Percentiles rank a stretch among this genome's conserved stretches.
Evolutionary conservation across 306 rosid species (phyloP).

Genomic region (Pueraria montana): DNA sequence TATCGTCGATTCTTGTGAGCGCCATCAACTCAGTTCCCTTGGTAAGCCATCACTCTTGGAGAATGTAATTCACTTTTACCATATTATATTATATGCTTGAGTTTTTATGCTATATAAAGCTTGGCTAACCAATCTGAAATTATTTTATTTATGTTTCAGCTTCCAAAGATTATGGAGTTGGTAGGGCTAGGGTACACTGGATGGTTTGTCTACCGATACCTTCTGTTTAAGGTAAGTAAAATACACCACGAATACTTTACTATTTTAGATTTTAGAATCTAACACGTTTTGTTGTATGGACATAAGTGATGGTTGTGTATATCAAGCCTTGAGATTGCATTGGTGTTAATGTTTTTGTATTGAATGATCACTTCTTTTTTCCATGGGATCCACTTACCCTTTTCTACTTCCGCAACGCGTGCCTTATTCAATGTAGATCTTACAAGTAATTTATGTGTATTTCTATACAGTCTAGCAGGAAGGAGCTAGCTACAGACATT

Average conservation of each 20-base stretch:
- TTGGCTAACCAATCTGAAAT: slow-evolving; percentile 41
- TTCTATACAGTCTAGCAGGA: slow-evolving; percentile 83
- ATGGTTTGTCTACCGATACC: slow-evolving; percentile 99
- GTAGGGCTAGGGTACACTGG: slow-evolving; percentile 99
- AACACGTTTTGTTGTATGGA: slow-evolving; percentile 26
- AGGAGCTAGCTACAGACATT: slow-evolving; percentile 88
- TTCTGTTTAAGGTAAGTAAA: slow-evolving; percentile 86
- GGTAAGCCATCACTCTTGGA: slow-evolving; percentile 59
- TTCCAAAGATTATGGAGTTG: slow-evolving; percentile 95
- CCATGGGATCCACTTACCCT: not conserved
- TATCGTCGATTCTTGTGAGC: slow-evolving; percentile 82
- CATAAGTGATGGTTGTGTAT: not conserved
- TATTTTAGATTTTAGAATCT: slow-evolving; percentile 37
- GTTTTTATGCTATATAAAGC: slow-evolving; percentile 4
- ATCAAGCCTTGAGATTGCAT: slow-evolving; percentile 2
- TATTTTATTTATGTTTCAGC: slow-evolving; percentile 61
- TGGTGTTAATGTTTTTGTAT: slow-evolving; percentile 19
- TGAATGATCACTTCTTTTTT: not conserved
- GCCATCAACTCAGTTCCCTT: slow-evolving; percentile 97
- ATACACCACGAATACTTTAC: not conserved
- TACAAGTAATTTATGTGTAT: slow-evolving; percentile 29
- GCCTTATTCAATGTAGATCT: not conserved
- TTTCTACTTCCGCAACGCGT: slow-evolving; percentile 21
- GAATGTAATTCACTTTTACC: slow-evolving; percentile 1
- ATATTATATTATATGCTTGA: slow-evolving; percentile 10